Evolutionary conservation across 441 rosid genomes (phyloP), one percentile per base, ranked within the genome.

Genomic region (Biscutella laevigata): DNA sequence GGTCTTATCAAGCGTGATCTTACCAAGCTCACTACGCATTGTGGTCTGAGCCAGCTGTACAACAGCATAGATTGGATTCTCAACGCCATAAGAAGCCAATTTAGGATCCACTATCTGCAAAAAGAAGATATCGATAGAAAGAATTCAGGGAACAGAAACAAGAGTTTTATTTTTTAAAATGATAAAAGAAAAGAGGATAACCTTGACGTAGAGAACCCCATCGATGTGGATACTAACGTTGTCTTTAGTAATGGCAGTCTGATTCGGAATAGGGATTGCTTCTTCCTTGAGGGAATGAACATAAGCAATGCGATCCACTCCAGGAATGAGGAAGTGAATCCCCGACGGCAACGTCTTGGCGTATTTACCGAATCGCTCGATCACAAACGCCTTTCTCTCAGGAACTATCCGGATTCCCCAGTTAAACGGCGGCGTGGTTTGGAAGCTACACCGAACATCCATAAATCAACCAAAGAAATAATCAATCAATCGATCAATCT

Each of bases 1-100:
- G 33, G 96, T 91, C 79, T 88, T 88, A 70, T 91, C 98, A 30
- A 91, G 96, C 0, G 96, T 85, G 42, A 91, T 88, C 60, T 88
- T 91, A 36, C 98, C 98, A 14, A 91, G 86, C 74, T 91, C 96
- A 49, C 96, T 88, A 24, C 98, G 90, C 98, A 91, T 91, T 0
- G 96, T 88, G 12, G 98, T 88, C 73, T 88, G 98, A 2, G 98
- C 98, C 12, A 88, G 79, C 65, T 91, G 98, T 54, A 83, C 74
- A 27, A 91, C 94, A 27, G 98, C 96, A 39, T 83, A 85, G 35
- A 83, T 83, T 1, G 96, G 96, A 61, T 81, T 79, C 78, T 81
- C 96, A 37, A 88, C 95, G 1, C 98, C 98, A 66, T 91, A 91
- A 33, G 98, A 91, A 6, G 98, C 96, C 40, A 78, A 69, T 37